Evolutionary conservation across 2,329 filamentous ascomycete genomes (phyloP), one percentile per base, ranked within the genome.

Genomic region (Fusarium newnesense): DNA sequence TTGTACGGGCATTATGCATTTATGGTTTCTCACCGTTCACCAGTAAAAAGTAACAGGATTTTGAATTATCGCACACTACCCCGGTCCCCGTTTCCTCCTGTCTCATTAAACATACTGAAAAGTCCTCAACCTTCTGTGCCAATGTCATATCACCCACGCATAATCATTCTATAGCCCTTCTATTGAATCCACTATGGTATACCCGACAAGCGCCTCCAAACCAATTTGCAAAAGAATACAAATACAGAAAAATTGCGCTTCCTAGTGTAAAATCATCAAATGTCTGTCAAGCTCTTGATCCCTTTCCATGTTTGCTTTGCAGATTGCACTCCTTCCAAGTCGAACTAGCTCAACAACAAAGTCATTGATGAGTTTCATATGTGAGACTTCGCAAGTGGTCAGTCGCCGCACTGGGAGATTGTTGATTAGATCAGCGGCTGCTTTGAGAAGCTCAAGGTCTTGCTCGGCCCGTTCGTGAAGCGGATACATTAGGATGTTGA

Each of bases 401-500:
- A 80, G 32, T 1, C 64, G 68, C 1, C 70, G 64, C 1, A 77
- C 77, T 1, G 80, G 80, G 70, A 86, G 81, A 9, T 80, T 81
- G 34, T 82, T 81, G 44, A 89, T 82, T 39, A 89, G 81, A 1
- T 82, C 76, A 0, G 84, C 83, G 0, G 85, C 82, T 19, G 80
- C 79, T 6, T 79, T 79, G 4, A 90, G 79, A 2, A 88, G 80
- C 9, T 83, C 81, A 9, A 89, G 74, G 62, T 90, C 88, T 7
- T 81, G 77, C 4, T 80, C 73, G 0, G 86, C 83, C 32, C 84
- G 79, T 0, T 82, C 79, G 32, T 85, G 79, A 0, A 84, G 78
- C 0, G 88, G 88, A 36, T 86, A 81, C 28, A 83, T 79, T 0
- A 90, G 79, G 36, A 90, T 84, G 66, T 86, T 88, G 79, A 86